Evolutionary conservation across 108 stramenopile genomes (phyloP).

Genomic region (Schizochytrium sp.): DNA sequence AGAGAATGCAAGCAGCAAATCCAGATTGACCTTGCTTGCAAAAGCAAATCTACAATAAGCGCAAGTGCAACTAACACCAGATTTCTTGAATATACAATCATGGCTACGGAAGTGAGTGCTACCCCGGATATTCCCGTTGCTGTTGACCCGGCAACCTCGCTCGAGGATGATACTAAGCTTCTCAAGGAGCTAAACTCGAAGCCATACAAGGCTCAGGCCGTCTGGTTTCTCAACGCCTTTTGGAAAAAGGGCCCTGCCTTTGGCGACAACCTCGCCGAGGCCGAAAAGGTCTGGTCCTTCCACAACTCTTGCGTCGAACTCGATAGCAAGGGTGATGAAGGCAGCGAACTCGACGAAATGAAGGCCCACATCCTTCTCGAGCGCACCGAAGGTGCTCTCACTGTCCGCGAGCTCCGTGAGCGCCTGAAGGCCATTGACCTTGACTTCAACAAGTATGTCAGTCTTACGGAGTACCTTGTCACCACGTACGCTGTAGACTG

Average conservation of each 20-base stretch:
- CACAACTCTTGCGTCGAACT: constrained; percentile 30
- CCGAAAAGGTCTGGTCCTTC: constrained; percentile 32
- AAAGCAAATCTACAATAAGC: too few species aligned
- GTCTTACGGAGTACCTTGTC: constrained; percentile 34
- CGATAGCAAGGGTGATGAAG: neutral
- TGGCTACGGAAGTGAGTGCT: neutral
- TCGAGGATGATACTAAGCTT: constrained; percentile 9
- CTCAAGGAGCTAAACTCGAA: constrained; percentile 15
- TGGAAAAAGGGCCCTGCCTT: constrained; percentile 17
- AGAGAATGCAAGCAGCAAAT: too few species aligned
- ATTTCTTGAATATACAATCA: neutral
- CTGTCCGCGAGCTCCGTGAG: constrained; percentile 2
- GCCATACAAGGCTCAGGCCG: constrained; percentile 55
- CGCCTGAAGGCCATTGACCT: neutral
- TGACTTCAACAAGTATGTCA: constrained; percentile 49
- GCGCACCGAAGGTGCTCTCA: neutral
- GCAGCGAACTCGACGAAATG: constrained; percentile 1
- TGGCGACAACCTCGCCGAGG: constrained; percentile 18
- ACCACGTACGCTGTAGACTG: constrained; percentile 6
- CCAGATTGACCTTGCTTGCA: too few species aligned
- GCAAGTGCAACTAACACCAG: too few species aligned
- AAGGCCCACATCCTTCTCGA: neutral
- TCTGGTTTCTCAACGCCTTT: constrained; percentile 59
- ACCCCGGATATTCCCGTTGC: neutral
- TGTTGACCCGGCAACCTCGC: neutral